Evolutionary conservation across 176 grass and related monocot species (phyloP).

Genomic region (Oryza meyeriana): DNA sequence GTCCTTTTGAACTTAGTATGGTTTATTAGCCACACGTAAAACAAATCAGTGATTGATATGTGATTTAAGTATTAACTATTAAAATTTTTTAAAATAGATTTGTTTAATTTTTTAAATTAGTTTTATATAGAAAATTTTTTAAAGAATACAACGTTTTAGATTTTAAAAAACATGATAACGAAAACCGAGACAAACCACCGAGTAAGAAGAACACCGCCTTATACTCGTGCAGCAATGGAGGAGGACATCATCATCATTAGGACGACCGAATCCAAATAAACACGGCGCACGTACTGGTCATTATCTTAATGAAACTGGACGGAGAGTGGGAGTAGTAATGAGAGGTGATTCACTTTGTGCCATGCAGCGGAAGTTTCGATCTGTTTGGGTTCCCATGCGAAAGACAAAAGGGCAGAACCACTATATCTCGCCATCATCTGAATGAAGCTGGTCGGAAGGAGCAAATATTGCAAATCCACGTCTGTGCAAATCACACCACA

Average conservation of each 20-base stretch:
- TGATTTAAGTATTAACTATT: too few relatives aligned
- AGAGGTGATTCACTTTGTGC: not conserved
- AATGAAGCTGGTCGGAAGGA: not conserved
- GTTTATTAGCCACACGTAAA: too few relatives aligned
- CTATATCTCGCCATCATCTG: not conserved
- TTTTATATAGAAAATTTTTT: too few relatives aligned
- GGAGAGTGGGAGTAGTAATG: not conserved
- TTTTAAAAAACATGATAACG: too few relatives aligned
- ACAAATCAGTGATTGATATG: too few relatives aligned
- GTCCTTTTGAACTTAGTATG: too few relatives aligned
- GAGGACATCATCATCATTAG: not conserved
- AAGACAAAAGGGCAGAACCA: not conserved
- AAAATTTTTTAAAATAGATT: too few relatives aligned
- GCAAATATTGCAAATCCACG: not conserved
- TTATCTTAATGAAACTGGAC: not conserved
- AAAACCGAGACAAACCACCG: too few relatives aligned
- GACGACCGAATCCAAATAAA: not conserved
- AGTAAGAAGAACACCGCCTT: too few relatives aligned
- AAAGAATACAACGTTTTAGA: too few relatives aligned
- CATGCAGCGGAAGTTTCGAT: conserved; percentile 16
- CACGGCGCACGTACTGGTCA: not conserved
- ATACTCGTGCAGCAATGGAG: not conserved
- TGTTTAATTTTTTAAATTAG: too few relatives aligned
- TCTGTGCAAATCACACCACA: not conserved
- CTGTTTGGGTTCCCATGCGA: not conserved